Percentiles rank a stretch among this genome's conserved stretches.
Conservation (phyloP, 805 yeast species). For the Hermanozyma aechmeae region DNA sequence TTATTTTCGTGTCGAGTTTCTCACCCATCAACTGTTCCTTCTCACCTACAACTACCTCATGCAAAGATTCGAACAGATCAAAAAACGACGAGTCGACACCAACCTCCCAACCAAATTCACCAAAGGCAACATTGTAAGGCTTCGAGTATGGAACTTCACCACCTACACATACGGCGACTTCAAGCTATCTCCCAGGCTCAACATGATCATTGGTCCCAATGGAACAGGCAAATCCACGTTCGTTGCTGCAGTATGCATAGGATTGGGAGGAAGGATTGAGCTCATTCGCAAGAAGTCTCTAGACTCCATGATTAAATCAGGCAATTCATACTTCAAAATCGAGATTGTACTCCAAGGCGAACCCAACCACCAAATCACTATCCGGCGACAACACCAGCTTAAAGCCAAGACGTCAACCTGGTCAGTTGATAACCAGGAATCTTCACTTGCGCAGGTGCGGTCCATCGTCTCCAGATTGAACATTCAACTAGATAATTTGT, state of each 20-base stretch:
- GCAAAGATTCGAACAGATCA: no score
- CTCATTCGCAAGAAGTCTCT: constrained; percentile 60
- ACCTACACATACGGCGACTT: constrained; percentile 65
- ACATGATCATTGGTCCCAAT: constrained; percentile 92
- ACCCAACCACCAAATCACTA: constrained; percentile 24
- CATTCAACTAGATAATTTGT: constrained; percentile 82
- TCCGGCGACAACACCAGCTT: constrained; percentile 38
- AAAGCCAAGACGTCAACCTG: constrained; percentile 38
- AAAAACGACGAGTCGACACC: no score
- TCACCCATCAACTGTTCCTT: no score
- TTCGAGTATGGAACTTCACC: constrained; percentile 53
- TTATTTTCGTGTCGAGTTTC: no score
- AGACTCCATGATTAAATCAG: constrained; percentile 68
- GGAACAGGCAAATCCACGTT: constrained; percentile 94
- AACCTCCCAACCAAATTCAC: no score
- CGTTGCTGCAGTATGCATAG: constrained; percentile 86
- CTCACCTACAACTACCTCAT: no score
- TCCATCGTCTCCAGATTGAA: constrained; percentile 40
- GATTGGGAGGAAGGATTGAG: constrained; percentile 72
- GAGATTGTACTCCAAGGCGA: constrained; percentile 41
- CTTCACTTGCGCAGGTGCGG: constrained; percentile 38
- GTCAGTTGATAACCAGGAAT: constrained; percentile 33
- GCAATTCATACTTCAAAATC: constrained; percentile 36
- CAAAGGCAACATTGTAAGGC: constrained; percentile 43
- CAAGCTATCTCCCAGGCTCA: constrained; percentile 70